Evolutionary conservation across 805 yeast species (phyloP).

Genomic region (Blastobotrys americana): DNA sequence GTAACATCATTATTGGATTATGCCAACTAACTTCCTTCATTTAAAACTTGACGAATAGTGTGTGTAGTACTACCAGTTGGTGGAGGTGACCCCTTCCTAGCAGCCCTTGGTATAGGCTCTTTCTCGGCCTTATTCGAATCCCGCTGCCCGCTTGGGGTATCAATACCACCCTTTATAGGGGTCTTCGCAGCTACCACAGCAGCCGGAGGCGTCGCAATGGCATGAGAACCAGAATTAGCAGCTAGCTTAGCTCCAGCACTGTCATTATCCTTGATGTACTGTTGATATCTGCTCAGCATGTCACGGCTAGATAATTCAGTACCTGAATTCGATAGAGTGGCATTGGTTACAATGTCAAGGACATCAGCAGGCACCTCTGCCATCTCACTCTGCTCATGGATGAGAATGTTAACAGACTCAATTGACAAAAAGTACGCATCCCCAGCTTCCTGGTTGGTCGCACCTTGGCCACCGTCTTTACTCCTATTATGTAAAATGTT

Average conservation of each 20-base stretch:
- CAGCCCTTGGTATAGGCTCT: neutral
- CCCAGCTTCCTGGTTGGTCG: constrained; percentile 18
- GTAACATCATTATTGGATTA: no score
- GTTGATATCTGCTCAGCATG: constrained; percentile 19
- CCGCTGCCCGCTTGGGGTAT: no score
- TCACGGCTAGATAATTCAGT: constrained; percentile 26
- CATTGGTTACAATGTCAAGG: constrained; percentile 40
- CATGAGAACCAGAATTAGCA: no score
- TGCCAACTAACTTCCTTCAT: no score
- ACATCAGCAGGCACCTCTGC: constrained; percentile 68
- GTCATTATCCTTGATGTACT: no score
- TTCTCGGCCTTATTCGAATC: no score
- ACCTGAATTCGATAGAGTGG: constrained; percentile 26
- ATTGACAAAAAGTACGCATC: constrained; percentile 71
- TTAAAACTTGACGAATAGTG: no score
- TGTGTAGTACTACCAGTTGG: no score
- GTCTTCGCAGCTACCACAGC: no score
- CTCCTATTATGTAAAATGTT: constrained; percentile 62
- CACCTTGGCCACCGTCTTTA: constrained; percentile 14
- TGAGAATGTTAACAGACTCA: constrained; percentile 79
- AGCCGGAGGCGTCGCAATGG: no score
- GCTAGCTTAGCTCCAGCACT: no score
- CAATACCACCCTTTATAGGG: no score
- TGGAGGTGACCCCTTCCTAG: neutral
- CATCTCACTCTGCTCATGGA: constrained; percentile 72